A percentile compares a stretch with the other conserved stretches of the same genome.
These are phyloP conservation scores for Westerdykella ornata DNA, from an alignment of 2,329 filamentous ascomycete species.

Conservation along the genomic window DNA sequence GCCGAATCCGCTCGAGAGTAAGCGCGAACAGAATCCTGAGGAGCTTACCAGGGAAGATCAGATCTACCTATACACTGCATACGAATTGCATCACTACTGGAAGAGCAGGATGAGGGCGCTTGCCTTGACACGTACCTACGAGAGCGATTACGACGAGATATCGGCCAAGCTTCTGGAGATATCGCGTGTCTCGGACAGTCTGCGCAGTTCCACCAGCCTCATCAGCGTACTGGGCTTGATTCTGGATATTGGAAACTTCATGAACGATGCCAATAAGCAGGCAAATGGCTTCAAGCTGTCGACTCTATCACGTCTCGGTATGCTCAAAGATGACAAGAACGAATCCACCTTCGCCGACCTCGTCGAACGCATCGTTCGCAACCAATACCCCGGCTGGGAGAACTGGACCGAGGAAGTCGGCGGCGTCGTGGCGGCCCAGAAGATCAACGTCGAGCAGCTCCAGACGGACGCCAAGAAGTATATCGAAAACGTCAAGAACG, in stretches of 20 bases:
- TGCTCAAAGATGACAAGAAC: slow-evolving; percentile 99
- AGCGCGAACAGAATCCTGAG: slow-evolving; percentile 74
- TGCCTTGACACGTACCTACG: slow-evolving; percentile 73
- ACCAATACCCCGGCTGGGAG: slow-evolving; percentile 95
- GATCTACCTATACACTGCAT: slow-evolving; percentile 87
- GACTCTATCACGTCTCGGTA: slow-evolving; percentile 82
- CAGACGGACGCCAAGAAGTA: slow-evolving; percentile 82
- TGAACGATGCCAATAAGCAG: slow-evolving; percentile 99
- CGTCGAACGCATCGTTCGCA: slow-evolving; percentile 91
- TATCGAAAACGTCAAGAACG: slow-evolving; percentile 89
- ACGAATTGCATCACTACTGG: slow-evolving; percentile 96
- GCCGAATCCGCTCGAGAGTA: slow-evolving; percentile 68
- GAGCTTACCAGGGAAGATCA: slow-evolving; percentile 94
- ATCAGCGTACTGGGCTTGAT: slow-evolving; percentile 97
- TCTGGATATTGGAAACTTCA: slow-evolving; percentile 97
- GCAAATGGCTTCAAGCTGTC: slow-evolving; percentile 96
- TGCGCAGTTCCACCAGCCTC: slow-evolving; percentile 83
- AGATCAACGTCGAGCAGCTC: slow-evolving; percentile 91
- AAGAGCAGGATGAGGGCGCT: slow-evolving; percentile 94
- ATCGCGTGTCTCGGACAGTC: slow-evolving; percentile 78
- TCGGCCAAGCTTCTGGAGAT: slow-evolving; percentile 77
- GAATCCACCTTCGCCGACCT: slow-evolving; percentile 92
- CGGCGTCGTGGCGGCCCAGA: slow-evolving; percentile 71
- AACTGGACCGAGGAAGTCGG: slow-evolving; percentile 76
- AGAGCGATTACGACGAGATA: slow-evolving; percentile 86